Base-by-base conservation (phyloP, 164 flowering plant species). In the Macadamia tetraphylla region DNA sequence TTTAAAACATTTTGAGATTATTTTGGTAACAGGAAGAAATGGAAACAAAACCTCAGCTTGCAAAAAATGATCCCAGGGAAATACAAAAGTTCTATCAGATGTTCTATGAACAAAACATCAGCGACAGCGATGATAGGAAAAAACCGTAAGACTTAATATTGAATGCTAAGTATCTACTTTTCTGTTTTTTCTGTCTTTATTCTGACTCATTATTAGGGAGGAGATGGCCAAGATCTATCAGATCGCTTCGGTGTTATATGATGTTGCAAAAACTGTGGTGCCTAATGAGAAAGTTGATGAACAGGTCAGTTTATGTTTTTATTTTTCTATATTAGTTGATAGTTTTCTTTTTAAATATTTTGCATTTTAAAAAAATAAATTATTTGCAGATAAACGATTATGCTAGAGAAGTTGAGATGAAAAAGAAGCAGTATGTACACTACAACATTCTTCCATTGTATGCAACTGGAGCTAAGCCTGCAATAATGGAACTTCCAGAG, bases 401-500 rank as follows among this genome's bases (percentile, higher is more conserved):
- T 81, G 96, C 94, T 42, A 70, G 73, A 71, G 96, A 95, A 71
- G 93, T 95, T 65, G 86, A 87, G 76, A 75, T 66, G 76, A 86
- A 80, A 72, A 87, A 67, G 71, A 87, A 78, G 46, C 92, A 88
- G 73, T 86, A 83, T 77, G 82, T 77, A 75, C 92, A 80, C 69
- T 91, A 85, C 62, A 95, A 95, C 78, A 91, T 95, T 76, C 90
- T 95, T 78, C 99, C 98, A 17, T 71, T 95, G 58, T 74, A 83
- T 81, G 84, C 89, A 44, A 72, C 79, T 71, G 96, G 89, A n/a
- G 82, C 78, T 46, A 85, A 85, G 76, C 86, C 96, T 55, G 82
- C 89, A 69, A 88, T 92, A 46, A 88, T 95, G 99, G 88, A 87
- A 77, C 88, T 95, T 76, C 89, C 97, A 63, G 98, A 95, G 98